Base-by-base conservation (phyloP, 768 basidiomycete species). In the Fomitopsis pulvina region DNA sequence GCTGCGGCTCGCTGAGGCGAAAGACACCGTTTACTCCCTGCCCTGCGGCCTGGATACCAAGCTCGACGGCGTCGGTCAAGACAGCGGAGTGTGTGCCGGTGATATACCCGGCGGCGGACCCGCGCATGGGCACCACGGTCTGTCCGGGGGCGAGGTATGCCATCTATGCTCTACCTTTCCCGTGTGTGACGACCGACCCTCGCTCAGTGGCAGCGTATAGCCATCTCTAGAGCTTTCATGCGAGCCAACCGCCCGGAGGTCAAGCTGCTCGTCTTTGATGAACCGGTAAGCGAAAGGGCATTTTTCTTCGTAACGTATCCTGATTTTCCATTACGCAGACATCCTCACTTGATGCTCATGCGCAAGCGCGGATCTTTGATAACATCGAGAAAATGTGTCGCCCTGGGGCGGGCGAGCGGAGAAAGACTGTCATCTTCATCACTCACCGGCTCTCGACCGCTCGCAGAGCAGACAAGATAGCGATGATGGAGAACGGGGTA, bases 191-290 rank as follows among this genome's bases (percentile, higher is more conserved):
- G 21, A 52, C 39, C 22, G 21, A 16, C 14, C 34, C 18, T 37
- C 34, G 59, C 55, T 28, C 61, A 91, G 87, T 92, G 90, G 90
- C 89, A 92, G 68, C 72, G 87, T 57, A 78, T 94, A 50, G 90
- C 92, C 16, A 77, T 93, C 43, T 86, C 90, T 41, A 78, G 92
- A 42, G 87, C 89, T 14, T 92, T 93, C 60, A 89, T 92, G 85
- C 74, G 90, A 52, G 85, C 87, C 42, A 77, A 72, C 59, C 80
- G 78, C 60, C 86, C 80, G 20, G 80, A 83, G 55, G 78, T 88
- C 22, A 87, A 92, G 66, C 68, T 93, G 12, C 70, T 93, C 27
- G 66, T 93, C 37, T 86, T 93, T 60, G 92, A 94, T 64, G 88
- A 92, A 69, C 87, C 89, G 46, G 85, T 84, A 68, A 61, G 81